These are phyloP conservation scores for Tillandsia fasciculata DNA, from an alignment of 176 grass and related monocot genomes.

Conservation along the genomic window DNA sequence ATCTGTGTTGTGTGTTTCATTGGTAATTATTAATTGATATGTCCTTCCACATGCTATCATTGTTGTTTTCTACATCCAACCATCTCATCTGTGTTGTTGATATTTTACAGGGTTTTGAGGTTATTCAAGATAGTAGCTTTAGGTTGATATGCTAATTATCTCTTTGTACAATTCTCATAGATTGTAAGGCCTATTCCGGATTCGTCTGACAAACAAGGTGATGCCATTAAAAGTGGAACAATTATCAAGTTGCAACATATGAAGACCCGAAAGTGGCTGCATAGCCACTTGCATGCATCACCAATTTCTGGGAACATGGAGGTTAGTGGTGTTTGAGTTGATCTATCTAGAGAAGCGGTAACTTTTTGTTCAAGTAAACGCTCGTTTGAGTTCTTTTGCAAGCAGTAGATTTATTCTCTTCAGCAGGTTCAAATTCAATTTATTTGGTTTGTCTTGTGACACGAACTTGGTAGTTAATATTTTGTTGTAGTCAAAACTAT, in stretches of 20 bases:
- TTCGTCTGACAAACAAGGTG: constrained; percentile 56
- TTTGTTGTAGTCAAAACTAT: no score
- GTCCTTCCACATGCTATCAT: neutral
- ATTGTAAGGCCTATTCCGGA: constrained; percentile 39
- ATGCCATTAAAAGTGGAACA: constrained; percentile 41
- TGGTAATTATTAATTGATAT: no score
- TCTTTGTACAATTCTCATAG: constrained; percentile 17
- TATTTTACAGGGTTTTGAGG: neutral
- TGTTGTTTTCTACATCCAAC: neutral
- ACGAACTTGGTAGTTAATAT: no score
- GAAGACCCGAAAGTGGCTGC: constrained; percentile 59
- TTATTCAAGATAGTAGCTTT: neutral
- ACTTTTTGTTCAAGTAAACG: no score
- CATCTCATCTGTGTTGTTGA: neutral
- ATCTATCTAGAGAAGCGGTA: no score
- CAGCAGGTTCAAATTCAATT: no score
- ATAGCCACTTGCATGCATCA: constrained; percentile 66
- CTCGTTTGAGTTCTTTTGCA: no score
- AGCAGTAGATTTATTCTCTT: no score
- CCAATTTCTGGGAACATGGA: constrained; percentile 74
- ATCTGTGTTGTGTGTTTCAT: no score
- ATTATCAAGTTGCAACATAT: constrained; percentile 63
- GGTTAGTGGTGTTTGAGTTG: constrained; percentile 30
- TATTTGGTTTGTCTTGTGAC: no score
- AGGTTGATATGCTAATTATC: neutral